Conservation (phyloP, 768 basidiomycete species). For the Mrakia frigida region DNA sequence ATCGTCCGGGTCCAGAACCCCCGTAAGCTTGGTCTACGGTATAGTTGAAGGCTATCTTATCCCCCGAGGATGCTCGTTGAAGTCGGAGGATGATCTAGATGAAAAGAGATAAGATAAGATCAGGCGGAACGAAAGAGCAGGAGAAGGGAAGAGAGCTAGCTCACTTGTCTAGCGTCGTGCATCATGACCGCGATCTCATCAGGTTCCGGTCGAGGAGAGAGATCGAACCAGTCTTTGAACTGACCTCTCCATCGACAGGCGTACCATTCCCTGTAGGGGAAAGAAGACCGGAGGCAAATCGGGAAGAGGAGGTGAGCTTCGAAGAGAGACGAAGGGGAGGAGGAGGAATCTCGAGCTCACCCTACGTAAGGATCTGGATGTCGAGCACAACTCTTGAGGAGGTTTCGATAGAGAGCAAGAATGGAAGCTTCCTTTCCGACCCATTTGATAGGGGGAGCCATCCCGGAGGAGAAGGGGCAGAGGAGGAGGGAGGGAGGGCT, state of each 20-base stretch:
- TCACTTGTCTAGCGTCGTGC: not conserved
- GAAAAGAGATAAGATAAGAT: not conserved
- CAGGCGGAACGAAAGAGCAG: not conserved
- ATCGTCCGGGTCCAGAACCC: not conserved
- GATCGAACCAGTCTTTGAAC: not conserved
- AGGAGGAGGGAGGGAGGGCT: not conserved
- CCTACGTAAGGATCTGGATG: slow-evolving; percentile 8
- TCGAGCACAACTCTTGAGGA: slow-evolving; percentile 5
- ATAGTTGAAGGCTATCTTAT: not conserved
- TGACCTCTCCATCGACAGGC: not conserved
- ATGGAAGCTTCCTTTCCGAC: not conserved
- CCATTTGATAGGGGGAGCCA: not conserved
- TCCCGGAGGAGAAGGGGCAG: not conserved
- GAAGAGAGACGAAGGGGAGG: not conserved
- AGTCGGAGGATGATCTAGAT: not conserved
- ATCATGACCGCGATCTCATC: not conserved
- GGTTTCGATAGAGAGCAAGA: not conserved
- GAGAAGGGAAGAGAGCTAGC: not conserved
- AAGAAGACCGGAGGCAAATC: not conserved
- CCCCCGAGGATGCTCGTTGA: not conserved
- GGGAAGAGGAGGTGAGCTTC: not conserved
- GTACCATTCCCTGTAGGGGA: not conserved
- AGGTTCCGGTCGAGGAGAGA: not conserved
- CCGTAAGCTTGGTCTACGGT: not conserved
- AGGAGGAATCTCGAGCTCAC: not conserved